phyloP scores from a whole-genome alignment of 2,329 filamentous ascomycete species.

The Byssochlamys sp. region DNA sequence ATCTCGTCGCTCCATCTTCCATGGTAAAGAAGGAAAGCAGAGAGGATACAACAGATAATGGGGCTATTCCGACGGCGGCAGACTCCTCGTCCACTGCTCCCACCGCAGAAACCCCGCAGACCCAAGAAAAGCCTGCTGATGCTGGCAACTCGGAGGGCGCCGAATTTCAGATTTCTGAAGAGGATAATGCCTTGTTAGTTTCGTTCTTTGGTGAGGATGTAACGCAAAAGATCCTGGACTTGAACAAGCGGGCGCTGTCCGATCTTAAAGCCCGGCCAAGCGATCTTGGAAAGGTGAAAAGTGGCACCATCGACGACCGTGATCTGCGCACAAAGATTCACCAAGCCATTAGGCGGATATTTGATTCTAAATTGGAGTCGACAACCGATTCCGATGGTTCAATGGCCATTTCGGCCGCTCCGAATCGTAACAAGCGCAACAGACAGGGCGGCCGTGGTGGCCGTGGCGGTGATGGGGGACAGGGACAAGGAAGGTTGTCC shows the following conservation, averaged over 20 bases:
- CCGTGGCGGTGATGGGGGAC: conserved; percentile 17
- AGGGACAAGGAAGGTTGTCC: conserved; percentile 37
- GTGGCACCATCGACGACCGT: conserved; percentile 50
- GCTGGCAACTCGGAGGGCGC: background rate
- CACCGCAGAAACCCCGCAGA: conserved; percentile 4
- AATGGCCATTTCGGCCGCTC: conserved; percentile 47
- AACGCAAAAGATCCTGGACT: conserved; percentile 42
- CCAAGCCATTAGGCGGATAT: conserved; percentile 63
- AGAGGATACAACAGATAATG: background rate
- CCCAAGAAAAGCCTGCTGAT: conserved; percentile 3
- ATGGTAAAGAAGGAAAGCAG: conserved; percentile 4
- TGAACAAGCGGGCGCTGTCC: conserved; percentile 46
- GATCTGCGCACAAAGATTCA: conserved; percentile 55
- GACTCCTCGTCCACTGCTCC: conserved; percentile 6
- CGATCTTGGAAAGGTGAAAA: conserved; percentile 46
- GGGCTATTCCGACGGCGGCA: conserved; percentile 2
- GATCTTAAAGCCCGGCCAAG: conserved; percentile 48
- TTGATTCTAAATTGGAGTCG: conserved; percentile 68
- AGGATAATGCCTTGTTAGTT: conserved; percentile 37
- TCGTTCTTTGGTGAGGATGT: conserved; percentile 44
- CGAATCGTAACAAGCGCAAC: conserved; percentile 26
- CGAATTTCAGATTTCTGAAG: conserved; percentile 30
- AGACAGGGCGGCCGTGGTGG: conserved; percentile 24
- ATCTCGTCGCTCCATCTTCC: conserved; percentile 26
- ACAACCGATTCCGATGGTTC: conserved; percentile 61